Percentiles rank a stretch among this genome's conserved stretches.
Evolutionary conservation across 495 filamentous ascomycete genomes (phyloP).

Genomic region (Hyaloscypha hepaticicola): DNA sequence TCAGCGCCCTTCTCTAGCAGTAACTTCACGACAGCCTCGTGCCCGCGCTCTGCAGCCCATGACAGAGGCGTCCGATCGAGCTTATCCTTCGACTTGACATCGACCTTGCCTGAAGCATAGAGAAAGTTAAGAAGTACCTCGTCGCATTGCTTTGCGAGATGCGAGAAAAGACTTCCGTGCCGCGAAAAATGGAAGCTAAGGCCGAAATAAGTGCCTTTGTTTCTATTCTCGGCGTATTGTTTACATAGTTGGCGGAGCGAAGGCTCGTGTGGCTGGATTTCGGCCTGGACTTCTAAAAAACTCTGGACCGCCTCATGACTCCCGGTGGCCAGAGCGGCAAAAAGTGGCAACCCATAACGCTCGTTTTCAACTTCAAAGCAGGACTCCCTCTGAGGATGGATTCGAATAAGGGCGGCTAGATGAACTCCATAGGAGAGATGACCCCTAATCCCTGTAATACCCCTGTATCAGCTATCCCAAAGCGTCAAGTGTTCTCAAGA

Average conservation of each 20-base stretch:
- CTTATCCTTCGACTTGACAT: background rate
- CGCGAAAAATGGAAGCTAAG: conserved; percentile 21
- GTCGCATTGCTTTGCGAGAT: conserved; percentile 20
- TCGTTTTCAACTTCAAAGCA: conserved; percentile 36
- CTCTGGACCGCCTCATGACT: conserved; percentile 25
- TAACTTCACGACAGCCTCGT: conserved; percentile 29
- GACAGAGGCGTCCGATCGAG: conserved; percentile 31
- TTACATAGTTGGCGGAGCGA: conserved; percentile 18
- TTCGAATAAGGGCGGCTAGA: conserved; percentile 41
- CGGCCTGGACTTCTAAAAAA: conserved; percentile 28
- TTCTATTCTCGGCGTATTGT: conserved; percentile 22
- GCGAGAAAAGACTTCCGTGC: conserved; percentile 10
- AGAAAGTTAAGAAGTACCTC: conserved; percentile 23
- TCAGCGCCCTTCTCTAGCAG: conserved; percentile 30
- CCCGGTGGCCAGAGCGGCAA: conserved; percentile 43
- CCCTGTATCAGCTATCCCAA: too few relatives aligned
- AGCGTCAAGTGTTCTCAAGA: too few relatives aligned
- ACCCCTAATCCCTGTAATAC: too few relatives aligned
- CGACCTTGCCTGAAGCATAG: conserved; percentile 5
- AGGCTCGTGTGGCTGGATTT: conserved; percentile 8
- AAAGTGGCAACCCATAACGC: conserved; percentile 42
- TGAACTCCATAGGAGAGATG: too few relatives aligned
- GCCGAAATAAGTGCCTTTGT: conserved; percentile 8
- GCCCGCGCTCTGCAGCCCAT: conserved; percentile 30
- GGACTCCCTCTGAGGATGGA: conserved; percentile 14